A percentile compares a stretch with the other conserved stretches of the same genome.
phyloP scores from a whole-genome alignment of 345 rosid species.

The Populus ilicifolia region DNA sequence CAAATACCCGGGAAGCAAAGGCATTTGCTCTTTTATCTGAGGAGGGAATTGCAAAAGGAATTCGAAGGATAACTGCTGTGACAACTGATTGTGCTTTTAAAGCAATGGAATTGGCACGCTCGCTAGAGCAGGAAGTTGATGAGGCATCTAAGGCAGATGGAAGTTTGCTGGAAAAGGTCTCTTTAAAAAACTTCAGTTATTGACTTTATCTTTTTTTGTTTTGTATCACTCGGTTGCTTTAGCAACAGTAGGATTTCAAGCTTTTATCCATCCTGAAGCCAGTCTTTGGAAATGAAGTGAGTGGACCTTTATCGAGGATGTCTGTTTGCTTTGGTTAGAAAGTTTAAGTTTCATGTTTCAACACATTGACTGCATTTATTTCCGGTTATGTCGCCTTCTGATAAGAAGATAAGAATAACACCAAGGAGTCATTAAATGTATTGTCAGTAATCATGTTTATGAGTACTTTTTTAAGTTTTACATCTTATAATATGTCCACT shows the following conservation, averaged over 20 bases:
- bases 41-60: constrained; percentile 94
- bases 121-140: constrained; percentile 63
- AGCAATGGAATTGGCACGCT: constrained; percentile 57
- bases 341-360: neutral
- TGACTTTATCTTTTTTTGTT: neutral
- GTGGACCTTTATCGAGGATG: neutral
- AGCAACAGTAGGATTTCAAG: neutral
- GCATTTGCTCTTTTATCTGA: constrained; percentile 92
- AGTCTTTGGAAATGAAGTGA: neutral
- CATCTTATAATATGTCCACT: neutral
- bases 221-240: neutral
- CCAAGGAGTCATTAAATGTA: neutral
- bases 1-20: constrained; percentile 88
- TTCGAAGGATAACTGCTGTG: constrained; percentile 85
- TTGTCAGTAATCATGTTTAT: neutral
- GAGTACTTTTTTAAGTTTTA: neutral
- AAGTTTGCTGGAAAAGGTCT: constrained; percentile 77
- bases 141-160: constrained; percentile 65
- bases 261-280: neutral
- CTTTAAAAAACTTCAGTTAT: neutral
- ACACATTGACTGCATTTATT: neutral
- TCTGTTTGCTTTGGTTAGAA: neutral
- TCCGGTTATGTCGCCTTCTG: neutral
- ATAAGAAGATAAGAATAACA: neutral
- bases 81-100: constrained; percentile 73